Evolutionary conservation across 805 yeast species (phyloP), one percentile per base, ranked within the genome.

Genomic region (Priceomyces melissophilus): DNA sequence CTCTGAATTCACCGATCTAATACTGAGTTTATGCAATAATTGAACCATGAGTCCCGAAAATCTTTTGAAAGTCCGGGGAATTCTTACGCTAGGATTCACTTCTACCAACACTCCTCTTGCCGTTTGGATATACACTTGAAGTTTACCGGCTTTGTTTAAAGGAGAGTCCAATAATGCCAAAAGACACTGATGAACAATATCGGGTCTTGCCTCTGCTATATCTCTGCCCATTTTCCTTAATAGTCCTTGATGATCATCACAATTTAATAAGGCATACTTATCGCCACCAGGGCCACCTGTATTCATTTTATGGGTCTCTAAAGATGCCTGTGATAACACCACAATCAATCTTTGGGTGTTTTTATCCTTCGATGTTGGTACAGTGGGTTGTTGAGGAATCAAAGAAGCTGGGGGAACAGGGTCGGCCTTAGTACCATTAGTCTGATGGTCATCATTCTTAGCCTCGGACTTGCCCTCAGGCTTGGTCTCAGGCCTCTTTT

Each of bases 1-100:
- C 65, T 91, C 96, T 8, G 96, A 87, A 65, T 90, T 88, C 40
- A 93, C 97, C 11, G 96, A 86, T 54, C 96, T 81, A 56, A 93
- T 93, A 38, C 95, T 84, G 50, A 93, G 75, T 66, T 88, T 86
- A 63, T 93, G 98, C 53, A 93, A 74, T 41, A 93, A 75, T 65
- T 93, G 99, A 35, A 93, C 99, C 98, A 93, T 93, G 52, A 93
- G 77, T 4, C 99, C 99, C 2, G 96, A 87, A 61, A 93, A 93
- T 65, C 99, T 83, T 67, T 93, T 93, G 71, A 93, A 93, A 1
- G 99, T 93, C 73, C 99, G 84, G 47, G 99, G 99, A 52, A 93
- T 93, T 64, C 99, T 84, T 41, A 93, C 97, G 28, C 87, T 78
- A 34, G 99, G 99, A 61, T 91, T 93, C 45, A 93, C 96, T 63